phyloP scores from a whole-genome alignment of 1,284 basidiomycete genomes.

The Malassezia nana region DNA sequence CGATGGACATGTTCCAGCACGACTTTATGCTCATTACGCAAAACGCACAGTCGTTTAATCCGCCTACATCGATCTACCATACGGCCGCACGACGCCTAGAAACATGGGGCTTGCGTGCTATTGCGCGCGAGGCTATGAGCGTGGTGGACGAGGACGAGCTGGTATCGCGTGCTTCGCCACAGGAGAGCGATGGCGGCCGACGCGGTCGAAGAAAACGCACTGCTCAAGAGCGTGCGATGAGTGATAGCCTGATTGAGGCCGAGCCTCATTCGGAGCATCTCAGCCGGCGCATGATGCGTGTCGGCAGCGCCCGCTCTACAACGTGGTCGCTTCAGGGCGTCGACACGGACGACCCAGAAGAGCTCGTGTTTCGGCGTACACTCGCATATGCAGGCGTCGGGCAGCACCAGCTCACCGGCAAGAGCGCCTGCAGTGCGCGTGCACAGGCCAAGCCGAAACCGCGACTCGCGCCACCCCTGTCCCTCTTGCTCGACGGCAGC shows the following conservation, averaged over 20 bases:
- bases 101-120: constrained; percentile 34
- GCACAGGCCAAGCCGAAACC: constrained; percentile 15
- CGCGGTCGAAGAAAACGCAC: neutral
- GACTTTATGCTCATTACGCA: constrained; percentile 39
- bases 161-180: constrained; percentile 1
- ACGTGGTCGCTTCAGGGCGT: constrained; percentile 12
- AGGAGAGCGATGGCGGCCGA: neutral
- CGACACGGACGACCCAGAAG: neutral
- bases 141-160: constrained; percentile 28
- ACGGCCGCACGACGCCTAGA: constrained; percentile 36
- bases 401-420: constrained; percentile 9
- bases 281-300: constrained; percentile 7
- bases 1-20: constrained; percentile 29
- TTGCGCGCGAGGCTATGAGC: constrained; percentile 32
- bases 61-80: constrained; percentile 36
- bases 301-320: constrained; percentile 16
- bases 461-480: constrained; percentile 12
- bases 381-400: constrained; percentile 16
- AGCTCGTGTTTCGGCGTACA: constrained; percentile 9
- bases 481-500: neutral
- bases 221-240: neutral
- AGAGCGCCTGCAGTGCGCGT: constrained; percentile 13
- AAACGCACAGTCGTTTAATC: constrained; percentile 44
- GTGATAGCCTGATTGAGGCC: constrained; percentile 3
- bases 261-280: neutral